These are phyloP conservation scores for Suzukiozyma palmioleophila DNA, from an alignment of 1,139 yeast genomes.

Conservation along the genomic window DNA sequence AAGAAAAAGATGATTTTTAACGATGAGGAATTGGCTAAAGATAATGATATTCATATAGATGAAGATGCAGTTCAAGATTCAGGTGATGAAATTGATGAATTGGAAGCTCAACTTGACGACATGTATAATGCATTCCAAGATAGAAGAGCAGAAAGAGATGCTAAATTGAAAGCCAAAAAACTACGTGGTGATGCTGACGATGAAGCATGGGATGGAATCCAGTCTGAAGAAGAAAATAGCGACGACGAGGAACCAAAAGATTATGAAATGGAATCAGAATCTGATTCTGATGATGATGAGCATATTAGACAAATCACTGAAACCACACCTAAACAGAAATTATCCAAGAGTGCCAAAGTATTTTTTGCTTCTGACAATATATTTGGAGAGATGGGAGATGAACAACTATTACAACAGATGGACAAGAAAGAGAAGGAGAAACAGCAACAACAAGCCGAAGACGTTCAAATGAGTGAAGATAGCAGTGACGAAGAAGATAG, in stretches of 20 bases:
- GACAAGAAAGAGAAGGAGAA: conserved; percentile 4
- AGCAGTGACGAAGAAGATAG: conserved; percentile 21
- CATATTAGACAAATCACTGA: conserved; percentile 61
- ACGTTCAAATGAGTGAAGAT: conserved; percentile 12
- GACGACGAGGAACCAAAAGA: conserved; percentile 40
- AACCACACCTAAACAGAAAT: conserved; percentile 44
- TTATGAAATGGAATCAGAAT: conserved; percentile 41
- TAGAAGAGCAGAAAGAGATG: conserved; percentile 71
- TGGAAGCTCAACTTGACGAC: conserved; percentile 76
- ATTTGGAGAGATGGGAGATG: conserved; percentile 61
- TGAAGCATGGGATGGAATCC: conserved; percentile 86
- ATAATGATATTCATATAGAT: conserved; percentile 49
- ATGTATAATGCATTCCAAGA: conserved; percentile 78
- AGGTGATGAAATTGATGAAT: conserved; percentile 60
- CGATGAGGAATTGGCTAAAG: conserved; percentile 50
- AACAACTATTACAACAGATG: conserved; percentile 30
- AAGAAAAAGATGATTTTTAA: conserved; percentile 72
- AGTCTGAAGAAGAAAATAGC: conserved; percentile 38
- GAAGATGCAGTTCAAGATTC: conserved; percentile 42
- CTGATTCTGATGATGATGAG: conserved; percentile 70
- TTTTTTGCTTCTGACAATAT: conserved; percentile 75
- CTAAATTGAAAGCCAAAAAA: conserved; percentile 73
- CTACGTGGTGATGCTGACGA: conserved; percentile 79
- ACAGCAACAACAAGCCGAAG: conserved; percentile 8
- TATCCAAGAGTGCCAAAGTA: conserved; percentile 69